Conservation (phyloP, 164 flowering plant species). For the Berberis vulgaris region DNA sequence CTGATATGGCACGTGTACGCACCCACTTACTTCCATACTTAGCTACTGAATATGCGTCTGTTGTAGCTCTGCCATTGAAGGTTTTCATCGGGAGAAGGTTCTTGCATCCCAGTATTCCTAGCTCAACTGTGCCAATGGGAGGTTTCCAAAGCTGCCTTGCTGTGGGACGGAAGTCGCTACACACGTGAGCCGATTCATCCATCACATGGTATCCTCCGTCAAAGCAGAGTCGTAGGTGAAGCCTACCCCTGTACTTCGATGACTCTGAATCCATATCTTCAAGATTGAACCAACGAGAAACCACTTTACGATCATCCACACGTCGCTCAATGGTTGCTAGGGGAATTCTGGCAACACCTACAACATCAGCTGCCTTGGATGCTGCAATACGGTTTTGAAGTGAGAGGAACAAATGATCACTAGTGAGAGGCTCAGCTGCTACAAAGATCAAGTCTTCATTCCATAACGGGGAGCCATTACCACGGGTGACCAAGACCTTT, state of each 20-base stretch:
- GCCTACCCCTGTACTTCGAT: slow-evolving; percentile 42
- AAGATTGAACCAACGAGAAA: slow-evolving; percentile 58
- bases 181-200: slow-evolving; percentile 72
- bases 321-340: slow-evolving; percentile 64
- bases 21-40: slow-evolving; percentile 90
- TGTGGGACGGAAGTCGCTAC: slow-evolving; percentile 83
- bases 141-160: slow-evolving; percentile 91
- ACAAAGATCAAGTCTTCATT: slow-evolving; percentile 79
- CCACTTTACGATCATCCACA: slow-evolving; percentile 73
- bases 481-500: slow-evolving; percentile 22
- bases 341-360: slow-evolving; percentile 47
- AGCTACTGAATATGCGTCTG: slow-evolving; percentile 78
- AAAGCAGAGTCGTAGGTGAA: slow-evolving; percentile 62
- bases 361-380: slow-evolving; percentile 25
- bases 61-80: slow-evolving; percentile 49
- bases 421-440: slow-evolving; percentile 71
- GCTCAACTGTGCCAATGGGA: slow-evolving; percentile 61
- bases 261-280: slow-evolving; percentile 34
- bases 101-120: slow-evolving; percentile 72
- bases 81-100: slow-evolving; percentile 65
- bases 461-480: slow-evolving; percentile 64
- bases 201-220: slow-evolving; percentile 96
- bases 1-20: slow-evolving; percentile 60
- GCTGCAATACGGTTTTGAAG: slow-evolving; percentile 37
- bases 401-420: slow-evolving; percentile 37